Evolutionary conservation across 1,139 yeast genomes (phyloP), one percentile per base, ranked within the genome.

Genomic region (Pneumocystis oryctolagi): DNA sequence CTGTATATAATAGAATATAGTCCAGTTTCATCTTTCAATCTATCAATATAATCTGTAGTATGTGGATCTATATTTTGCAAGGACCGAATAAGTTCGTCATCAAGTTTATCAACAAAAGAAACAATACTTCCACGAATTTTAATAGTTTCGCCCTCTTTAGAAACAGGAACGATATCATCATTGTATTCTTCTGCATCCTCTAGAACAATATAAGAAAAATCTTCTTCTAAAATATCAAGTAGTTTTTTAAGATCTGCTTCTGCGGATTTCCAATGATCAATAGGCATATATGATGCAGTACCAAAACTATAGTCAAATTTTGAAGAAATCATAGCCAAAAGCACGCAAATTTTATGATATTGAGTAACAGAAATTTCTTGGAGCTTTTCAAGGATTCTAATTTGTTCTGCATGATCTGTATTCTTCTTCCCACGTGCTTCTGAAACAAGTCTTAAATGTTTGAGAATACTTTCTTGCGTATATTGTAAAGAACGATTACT

Each of bases 391-490:
- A 92, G 79, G 60, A 80, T 79, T 67, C 78, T 77, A 68, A 89
- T 82, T 75, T 92, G 96, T 73, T 87, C 96, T 66, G 74, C 76
- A 69, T 85, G 83, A 74, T 92, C 96, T 68, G 89, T 86, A 74
- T 88, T 89, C 80, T 89, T 92, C 79, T 90, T 90, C 79, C 98
- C 98, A 76, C 98, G 85, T 61, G 90, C 80, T 74, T 92, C 98
- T 67, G 87, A 78, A 66, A 94, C 84, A 63, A 83, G 77, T 73
- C 85, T 82, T 73, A 92, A 80, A 58, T 87, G 83, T 65, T 84
- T 79, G 78, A 90, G 89, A 63, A 90, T 84, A 67, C 78, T 77
- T 61, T 74, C 77, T 25, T 77, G 65, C 30, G 75, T 71, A 64
- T 70, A 69, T 62, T 70, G 72, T 25, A 77, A 71, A 34, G 75